Conservation (phyloP, 1,284 basidiomycete species). For the Quambalaria eucalypti region DNA sequence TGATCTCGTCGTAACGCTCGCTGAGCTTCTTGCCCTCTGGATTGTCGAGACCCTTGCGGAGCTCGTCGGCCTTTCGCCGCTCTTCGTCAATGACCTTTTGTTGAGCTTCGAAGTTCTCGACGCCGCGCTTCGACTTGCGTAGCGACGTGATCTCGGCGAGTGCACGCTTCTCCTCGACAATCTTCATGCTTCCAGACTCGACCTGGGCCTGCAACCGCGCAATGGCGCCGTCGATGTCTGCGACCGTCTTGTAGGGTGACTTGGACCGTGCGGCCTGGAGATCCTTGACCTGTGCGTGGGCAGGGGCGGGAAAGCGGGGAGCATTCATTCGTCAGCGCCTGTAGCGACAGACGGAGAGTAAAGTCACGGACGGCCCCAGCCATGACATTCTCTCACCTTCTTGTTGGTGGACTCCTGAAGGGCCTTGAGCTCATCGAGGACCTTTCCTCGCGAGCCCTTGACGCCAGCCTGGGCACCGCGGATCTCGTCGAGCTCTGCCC, state of each 20-base stretch:
- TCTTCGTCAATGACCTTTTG: constrained; percentile 74
- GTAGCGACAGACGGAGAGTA: neutral
- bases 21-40: constrained; percentile 76
- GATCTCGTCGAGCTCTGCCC: constrained; percentile 71
- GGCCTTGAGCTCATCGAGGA: constrained; percentile 71
- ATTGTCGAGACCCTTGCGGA: constrained; percentile 77
- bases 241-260: constrained; percentile 70
- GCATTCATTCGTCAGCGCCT: no score
- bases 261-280: constrained; percentile 74
- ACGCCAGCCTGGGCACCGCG: constrained; percentile 69
- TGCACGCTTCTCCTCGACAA: constrained; percentile 92
- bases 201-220: constrained; percentile 66
- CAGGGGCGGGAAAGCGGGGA: neutral
- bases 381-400: constrained; percentile 56
- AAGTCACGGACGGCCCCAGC: no score
- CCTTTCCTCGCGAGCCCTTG: constrained; percentile 67
- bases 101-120: constrained; percentile 48
- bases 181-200: constrained; percentile 81
- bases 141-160: constrained; percentile 73
- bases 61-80: constrained; percentile 64
- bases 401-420: constrained; percentile 72
- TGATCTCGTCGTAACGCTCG: constrained; percentile 73
- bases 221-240: constrained; percentile 81
- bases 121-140: constrained; percentile 43
- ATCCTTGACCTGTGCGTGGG: constrained; percentile 65